These are phyloP conservation scores for Myochromella boudieri DNA, from an alignment of 768 basidiomycete species.

Conservation along the genomic window DNA sequence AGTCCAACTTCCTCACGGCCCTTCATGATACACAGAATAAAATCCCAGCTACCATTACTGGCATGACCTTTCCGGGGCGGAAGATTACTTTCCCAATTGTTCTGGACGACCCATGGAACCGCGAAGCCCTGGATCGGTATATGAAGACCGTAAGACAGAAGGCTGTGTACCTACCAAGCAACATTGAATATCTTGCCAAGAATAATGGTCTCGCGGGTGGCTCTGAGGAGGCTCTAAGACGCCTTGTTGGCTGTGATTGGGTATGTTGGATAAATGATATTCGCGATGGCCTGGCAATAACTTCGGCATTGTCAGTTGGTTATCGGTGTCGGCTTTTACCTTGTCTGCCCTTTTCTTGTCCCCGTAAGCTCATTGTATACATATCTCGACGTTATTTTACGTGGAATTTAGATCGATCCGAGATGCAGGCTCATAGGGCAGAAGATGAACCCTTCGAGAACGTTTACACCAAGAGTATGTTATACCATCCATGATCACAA, in stretches of 20 bases:
- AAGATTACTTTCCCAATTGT: conserved; percentile 61
- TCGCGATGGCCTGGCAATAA: too few species aligned
- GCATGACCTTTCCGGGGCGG: conserved; percentile 49
- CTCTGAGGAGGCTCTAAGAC: conserved; percentile 40
- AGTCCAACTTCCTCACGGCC: conserved; percentile 38
- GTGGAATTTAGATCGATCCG: conserved; percentile 48
- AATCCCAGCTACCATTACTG: conserved; percentile 38
- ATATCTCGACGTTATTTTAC: background rate
- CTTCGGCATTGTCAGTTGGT: conserved; percentile 40
- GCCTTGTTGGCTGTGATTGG: conserved; percentile 50
- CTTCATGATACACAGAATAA: conserved; percentile 37
- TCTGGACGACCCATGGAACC: conserved; percentile 59
- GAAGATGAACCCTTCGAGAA: conserved; percentile 75
- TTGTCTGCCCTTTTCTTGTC: conserved; percentile 63
- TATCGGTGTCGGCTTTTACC: conserved; percentile 62
- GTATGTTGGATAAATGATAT: conserved; percentile 27
- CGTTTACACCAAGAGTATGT: conserved; percentile 59
- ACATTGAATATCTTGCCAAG: conserved; percentile 62
- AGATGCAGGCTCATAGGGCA: conserved; percentile 60
- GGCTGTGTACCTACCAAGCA: conserved; percentile 68
- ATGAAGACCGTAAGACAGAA: conserved; percentile 52
- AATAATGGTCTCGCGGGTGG: conserved; percentile 57
- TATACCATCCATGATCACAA: too few species aligned
- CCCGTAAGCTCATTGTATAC: conserved; percentile 37
- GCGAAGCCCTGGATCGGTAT: conserved; percentile 56